These are phyloP conservation scores for Fusarium verticillioides DNA, from an alignment of 2,329 filamentous ascomycete species.

Conservation along the genomic window DNA sequence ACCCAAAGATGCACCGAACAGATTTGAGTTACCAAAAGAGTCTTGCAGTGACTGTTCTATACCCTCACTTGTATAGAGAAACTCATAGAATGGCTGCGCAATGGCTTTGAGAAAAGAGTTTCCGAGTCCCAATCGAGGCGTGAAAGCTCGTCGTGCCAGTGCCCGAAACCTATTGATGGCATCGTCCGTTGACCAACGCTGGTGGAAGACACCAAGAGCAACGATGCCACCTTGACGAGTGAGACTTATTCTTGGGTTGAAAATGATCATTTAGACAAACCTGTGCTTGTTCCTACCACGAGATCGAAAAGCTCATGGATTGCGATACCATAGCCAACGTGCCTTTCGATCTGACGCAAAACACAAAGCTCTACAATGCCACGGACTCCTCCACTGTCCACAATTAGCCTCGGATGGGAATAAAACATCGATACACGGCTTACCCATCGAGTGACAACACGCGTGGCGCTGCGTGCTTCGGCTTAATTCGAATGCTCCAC, in stretches of 20 bases:
- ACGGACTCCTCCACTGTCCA: constrained; percentile 14
- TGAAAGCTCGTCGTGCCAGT: constrained; percentile 5
- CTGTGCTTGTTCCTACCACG: constrained; percentile 26
- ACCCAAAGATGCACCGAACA: background rate
- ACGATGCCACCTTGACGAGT: constrained; percentile 10
- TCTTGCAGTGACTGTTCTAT: background rate
- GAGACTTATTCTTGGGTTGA: background rate
- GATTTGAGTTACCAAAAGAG: background rate
- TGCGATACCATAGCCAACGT: background rate
- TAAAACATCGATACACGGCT: fast-evolving
- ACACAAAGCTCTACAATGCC: constrained; percentile 12
- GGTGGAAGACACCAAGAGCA: constrained; percentile 12
- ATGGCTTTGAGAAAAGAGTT: background rate
- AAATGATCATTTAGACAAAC: background rate
- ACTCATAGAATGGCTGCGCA: constrained; percentile 11
- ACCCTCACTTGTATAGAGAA: constrained; percentile 3
- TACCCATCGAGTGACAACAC: constrained; percentile 21
- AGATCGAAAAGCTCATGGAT: constrained; percentile 31
- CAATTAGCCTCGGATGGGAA: fast-evolving
- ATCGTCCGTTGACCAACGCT: background rate
- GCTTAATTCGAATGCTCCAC: constrained; percentile 25
- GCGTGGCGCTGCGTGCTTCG: constrained; percentile 3
- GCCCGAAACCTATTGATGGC: background rate
- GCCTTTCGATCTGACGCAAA: background rate
- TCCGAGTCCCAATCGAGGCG: background rate